Base-by-base conservation (phyloP, 371 early-diverging fungal genomes). In the Nosema muscidifuracis region DNA sequence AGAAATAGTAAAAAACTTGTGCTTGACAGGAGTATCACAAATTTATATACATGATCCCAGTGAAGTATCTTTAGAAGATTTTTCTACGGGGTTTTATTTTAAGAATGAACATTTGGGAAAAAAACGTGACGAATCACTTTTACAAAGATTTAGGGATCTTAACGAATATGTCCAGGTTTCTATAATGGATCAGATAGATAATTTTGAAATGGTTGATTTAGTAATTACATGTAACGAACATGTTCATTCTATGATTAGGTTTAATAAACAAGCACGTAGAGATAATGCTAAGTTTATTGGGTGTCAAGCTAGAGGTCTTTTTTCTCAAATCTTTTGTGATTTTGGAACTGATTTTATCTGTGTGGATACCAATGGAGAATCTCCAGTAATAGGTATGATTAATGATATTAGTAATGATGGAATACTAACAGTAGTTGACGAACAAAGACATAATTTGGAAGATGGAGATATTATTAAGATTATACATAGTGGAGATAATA, bases 1-100 rank as follows among this genome's bases (percentile, higher is more conserved):
- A 56, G 99, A 99, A 85, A 91, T 98, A 72, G 92, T 95, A 78
- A 99, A 99, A 84, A 97, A 99, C 84, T 88, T 99, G 53, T 87
- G 93, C 75, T 87, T 99, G 31, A 97, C 97, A 60, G 99, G 99
- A 71, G 94, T 99, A 72, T 94, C 93, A 82, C 90, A 90, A 71
- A 92, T 99, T 9, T 90, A 90, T 7, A 83, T 99, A 40, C 89
- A 91, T 81, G 98, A 99, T 80, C 86, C 87, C 33, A 84, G 82
- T 47, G 85, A 87, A 42, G 89, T 89, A n/a, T 76, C 85, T 63
- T 75, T 89, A 31, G 77, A 87, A 28, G 97, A 98, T 81, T 85
- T 95, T 69, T 88, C 92, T n/a, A 87, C 93, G 88, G 86, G 92
- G 88, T 88, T 94, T 84, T 98, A 90, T 86, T 84, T 97, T 58